These are phyloP conservation scores for Cutaneotrichosporon cyanovorans DNA, from an alignment of 1,284 basidiomycete genomes.

Conservation along the genomic window DNA sequence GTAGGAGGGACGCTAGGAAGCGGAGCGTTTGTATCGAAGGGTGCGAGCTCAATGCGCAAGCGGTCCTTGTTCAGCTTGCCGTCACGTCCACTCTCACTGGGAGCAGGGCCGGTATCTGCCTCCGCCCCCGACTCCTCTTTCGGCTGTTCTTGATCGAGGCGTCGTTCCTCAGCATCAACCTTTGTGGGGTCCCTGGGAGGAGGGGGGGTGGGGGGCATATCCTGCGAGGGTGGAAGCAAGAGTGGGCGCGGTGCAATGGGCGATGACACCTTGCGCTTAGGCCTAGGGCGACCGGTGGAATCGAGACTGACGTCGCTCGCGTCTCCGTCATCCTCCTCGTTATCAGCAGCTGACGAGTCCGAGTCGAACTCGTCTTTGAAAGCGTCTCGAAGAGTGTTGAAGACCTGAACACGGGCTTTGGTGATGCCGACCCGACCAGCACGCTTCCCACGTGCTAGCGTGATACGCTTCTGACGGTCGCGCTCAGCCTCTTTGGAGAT, in stretches of 20 bases:
- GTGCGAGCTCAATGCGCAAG: conserved; percentile 43
- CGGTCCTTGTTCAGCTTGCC: conserved; percentile 22
- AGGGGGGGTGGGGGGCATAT: not conserved
- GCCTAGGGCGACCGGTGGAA: conserved; percentile 21
- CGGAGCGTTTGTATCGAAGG: conserved; percentile 45
- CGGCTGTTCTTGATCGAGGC: not conserved
- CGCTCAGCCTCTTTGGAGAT: conserved; percentile 51
- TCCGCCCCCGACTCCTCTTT: not conserved
- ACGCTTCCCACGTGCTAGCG: conserved; percentile 63
- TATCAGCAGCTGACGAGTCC: conserved; percentile 75
- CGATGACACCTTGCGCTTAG: conserved; percentile 15
- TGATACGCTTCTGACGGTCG: conserved; percentile 48
- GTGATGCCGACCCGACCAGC: conserved; percentile 90
- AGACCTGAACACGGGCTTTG: conserved; percentile 79
- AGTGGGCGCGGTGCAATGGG: conserved; percentile 1
- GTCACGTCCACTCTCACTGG: not conserved
- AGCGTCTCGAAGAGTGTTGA: conserved; percentile 85
- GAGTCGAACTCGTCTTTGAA: conserved; percentile 72
- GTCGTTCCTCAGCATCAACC: not conserved
- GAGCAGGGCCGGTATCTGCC: not conserved
- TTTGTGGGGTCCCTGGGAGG: not conserved
- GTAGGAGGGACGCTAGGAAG: conserved; percentile 39
- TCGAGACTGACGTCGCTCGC: conserved; percentile 34
- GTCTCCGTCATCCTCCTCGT: conserved; percentile 51
- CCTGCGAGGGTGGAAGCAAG: not conserved